Conservation (phyloP, 768 basidiomycete genomes). For the Boletus subcaerulescens region DNA sequence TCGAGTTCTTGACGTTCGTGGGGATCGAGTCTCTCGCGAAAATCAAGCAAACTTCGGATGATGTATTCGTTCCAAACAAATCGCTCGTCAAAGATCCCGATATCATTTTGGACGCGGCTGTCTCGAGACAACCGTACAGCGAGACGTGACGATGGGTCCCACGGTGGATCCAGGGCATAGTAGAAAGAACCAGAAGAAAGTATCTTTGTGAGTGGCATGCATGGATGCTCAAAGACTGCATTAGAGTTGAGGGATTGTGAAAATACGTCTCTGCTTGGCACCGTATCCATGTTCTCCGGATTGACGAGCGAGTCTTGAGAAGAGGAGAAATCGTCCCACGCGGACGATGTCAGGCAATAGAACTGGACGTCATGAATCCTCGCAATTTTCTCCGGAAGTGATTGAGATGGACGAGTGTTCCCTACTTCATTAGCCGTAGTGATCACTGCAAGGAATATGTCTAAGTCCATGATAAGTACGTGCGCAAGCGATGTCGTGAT, state of each 20-base stretch:
- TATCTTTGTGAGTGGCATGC: conserved; percentile 84
- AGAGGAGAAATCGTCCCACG: conserved; percentile 75
- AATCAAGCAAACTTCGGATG: conserved; percentile 81
- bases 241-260: conserved; percentile 38
- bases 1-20: conserved; percentile 75
- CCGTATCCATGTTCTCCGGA: conserved; percentile 52
- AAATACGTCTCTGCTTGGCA: conserved; percentile 43
- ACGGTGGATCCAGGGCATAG: conserved; percentile 75
- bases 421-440: conserved; percentile 75
- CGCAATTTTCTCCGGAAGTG: conserved; percentile 62
- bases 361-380: conserved; percentile 89
- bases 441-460: conserved; percentile 83
- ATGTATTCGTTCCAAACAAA: conserved; percentile 97
- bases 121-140: conserved; percentile 62
- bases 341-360: conserved; percentile 77
- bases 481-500: neutral
- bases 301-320: conserved; percentile 52
- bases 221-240: conserved; percentile 85
- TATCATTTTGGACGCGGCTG: conserved; percentile 42
- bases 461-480: conserved; percentile 36
- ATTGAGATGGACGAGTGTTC: conserved; percentile 59
- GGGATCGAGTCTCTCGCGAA: conserved; percentile 72
- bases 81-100: conserved; percentile 70
- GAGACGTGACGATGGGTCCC: conserved; percentile 89
- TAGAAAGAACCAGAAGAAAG: conserved; percentile 92